Base-by-base conservation (phyloP, 1,139 yeast species). In the Scheffersomyces illinoinensis region DNA sequence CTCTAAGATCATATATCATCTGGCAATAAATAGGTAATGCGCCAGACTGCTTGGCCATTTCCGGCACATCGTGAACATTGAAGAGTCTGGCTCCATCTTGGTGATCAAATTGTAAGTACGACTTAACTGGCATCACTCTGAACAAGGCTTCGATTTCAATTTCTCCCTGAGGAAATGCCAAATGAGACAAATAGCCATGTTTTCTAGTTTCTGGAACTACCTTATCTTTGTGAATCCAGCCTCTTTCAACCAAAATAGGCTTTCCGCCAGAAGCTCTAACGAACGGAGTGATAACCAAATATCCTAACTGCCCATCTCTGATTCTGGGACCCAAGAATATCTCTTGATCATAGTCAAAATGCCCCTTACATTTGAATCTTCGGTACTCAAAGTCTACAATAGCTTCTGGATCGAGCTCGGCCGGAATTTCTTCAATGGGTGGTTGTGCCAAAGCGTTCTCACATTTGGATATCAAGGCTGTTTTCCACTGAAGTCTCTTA, bases 271-370 rank as follows among this genome's bases (percentile, higher is more conserved):
- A 86, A 14, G 85, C 78, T 61, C 97, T 85, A 33, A 86, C 83
- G 68, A 95, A 85, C 4, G 99, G 99, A 8, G 97, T 89, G 49
- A 91, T 86, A 14, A 95, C 82, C 54, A 85, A 77, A 71, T 90
- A 95, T 2, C 99, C 99, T 59, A 87, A 83, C 64, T 79, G 81
- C 8, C 93, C 97, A 63, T 91, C 87, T 62, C 83, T 82, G 59
- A 90, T 81, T 64, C 97, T 83, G 19, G 99, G 99, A 0, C 98
- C 98, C 56, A 96, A 91, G 66, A 91, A 90, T 79, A 93, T 87
- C 71, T 95, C 99, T 69, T 93, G 88, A 21, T 87, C 86, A 68
- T 95, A 96, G 65, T 91, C 88, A 71, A 90, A 95, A 59, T 78
- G 83, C 0, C 99, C 99, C 57, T 82, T 85, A 18, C 90, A 77